Base-by-base conservation (phyloP, 306 rosid species). In the Carpinus viminea region DNA sequence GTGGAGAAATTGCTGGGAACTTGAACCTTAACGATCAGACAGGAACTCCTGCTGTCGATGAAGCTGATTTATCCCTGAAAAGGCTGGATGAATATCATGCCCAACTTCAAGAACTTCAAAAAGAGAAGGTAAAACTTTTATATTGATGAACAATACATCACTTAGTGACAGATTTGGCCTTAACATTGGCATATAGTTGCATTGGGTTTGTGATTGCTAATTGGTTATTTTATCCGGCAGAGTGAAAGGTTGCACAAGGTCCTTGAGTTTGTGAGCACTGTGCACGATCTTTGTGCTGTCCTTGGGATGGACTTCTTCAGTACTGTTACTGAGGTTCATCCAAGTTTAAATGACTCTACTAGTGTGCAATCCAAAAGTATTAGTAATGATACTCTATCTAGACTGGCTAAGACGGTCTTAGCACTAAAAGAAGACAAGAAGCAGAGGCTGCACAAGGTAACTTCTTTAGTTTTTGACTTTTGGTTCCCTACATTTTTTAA, bases 301-400 rank as follows among this genome's bases (percentile, higher is more conserved):
- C 99, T 96, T 77, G 96, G 98, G 50, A 88, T 96, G 92, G 97
- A 96, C 84, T 96, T 96, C 91, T 90, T 93, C 85, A 90, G 87
- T 54, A 93, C 98, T 62, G 98, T 91, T 55, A 96, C 96, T 2
- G 98, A 93, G 83, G 99, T 96, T 74, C 98, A 96, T 85, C 99
- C 99, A 64, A 96, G 98, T 89, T 89, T 96, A 75, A 85, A 90
- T 81, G 99, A 96, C 78, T 83, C 99, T 60, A 90, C 94, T 66
- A 93, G 93, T 41, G 93, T 89, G 80, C 98, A 93, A 83, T 93
- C 93, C 80, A 96, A 93, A 88, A 96, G 97, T 85, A 96, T 96
- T 80, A 96, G 99, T 85, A 91, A 93, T 15, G 94, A 90, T 68
- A 96, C 99, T 65, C 86, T 96, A 70, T 88, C 96, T 55, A 90